phyloP scores from a whole-genome alignment of 768 basidiomycete species.

The Mycena floridula region DNA sequence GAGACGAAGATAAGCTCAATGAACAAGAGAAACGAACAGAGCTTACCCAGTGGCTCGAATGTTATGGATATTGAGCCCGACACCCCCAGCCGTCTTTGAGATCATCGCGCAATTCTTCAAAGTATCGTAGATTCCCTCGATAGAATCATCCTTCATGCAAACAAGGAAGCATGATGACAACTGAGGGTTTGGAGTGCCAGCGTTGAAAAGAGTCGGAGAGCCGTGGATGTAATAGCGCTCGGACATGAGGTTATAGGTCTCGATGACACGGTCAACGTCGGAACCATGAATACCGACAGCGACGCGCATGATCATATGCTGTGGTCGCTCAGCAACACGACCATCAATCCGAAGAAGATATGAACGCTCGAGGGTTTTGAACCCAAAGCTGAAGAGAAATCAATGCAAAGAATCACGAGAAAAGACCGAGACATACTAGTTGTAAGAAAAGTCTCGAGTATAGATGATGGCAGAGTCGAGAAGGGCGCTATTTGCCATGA shows the following conservation, averaged over 20 bases:
- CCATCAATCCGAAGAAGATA: slow-evolving; percentile 93
- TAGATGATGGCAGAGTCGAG: slow-evolving; percentile 53
- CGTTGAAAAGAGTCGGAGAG: slow-evolving; percentile 96
- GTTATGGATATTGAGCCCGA: slow-evolving; percentile 92
- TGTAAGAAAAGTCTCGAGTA: not conserved
- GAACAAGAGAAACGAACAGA: not conserved
- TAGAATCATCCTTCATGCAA: slow-evolving; percentile 98
- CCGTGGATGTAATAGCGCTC: slow-evolving; percentile 98
- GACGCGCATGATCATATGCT: slow-evolving; percentile 99
- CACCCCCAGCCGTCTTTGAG: slow-evolving; percentile 97
- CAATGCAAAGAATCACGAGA: not conserved
- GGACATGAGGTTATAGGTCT: slow-evolving; percentile 95
- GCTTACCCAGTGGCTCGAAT: slow-evolving; percentile 90
- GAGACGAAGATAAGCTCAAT: slow-evolving; percentile 1
- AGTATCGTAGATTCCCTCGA: slow-evolving; percentile 99
- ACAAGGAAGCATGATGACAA: slow-evolving; percentile 95
- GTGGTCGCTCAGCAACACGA: slow-evolving; percentile 93
- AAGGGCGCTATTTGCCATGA: slow-evolving; percentile 70
- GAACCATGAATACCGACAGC: slow-evolving; percentile 92
- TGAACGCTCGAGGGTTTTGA: slow-evolving; percentile 97
- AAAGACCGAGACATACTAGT: slow-evolving; percentile 17
- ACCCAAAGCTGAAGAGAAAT: slow-evolving; percentile 67
- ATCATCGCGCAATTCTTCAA: slow-evolving; percentile 98
- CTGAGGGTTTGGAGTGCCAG: slow-evolving; percentile 93
- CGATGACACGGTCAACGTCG: slow-evolving; percentile 81